Conservation (phyloP, 208 protist species). For the Trypanosomatidae sp. region DNA sequence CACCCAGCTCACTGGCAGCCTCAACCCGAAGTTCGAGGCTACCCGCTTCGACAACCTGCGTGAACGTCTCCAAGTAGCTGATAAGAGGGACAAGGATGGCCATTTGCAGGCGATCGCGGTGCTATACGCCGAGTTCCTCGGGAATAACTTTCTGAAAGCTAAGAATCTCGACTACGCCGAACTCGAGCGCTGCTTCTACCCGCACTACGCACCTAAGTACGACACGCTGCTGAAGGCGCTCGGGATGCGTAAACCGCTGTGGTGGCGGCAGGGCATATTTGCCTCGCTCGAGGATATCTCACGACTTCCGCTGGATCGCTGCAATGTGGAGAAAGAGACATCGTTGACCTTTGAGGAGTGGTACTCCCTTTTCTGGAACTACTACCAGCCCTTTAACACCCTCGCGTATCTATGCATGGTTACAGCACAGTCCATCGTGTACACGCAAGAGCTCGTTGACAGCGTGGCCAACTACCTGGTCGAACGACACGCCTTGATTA, state of each 20-base stretch:
- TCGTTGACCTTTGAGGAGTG: conserved; percentile 81
- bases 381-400: conserved; percentile 79
- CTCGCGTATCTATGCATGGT: conserved; percentile 80
- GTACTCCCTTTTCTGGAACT: conserved; percentile 91
- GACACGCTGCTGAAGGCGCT: conserved; percentile 48
- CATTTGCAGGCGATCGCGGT: conserved; percentile 82
- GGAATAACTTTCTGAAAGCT: conserved; percentile 65
- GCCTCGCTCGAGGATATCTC: conserved; percentile 82
- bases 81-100: conserved; percentile 71
- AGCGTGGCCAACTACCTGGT: conserved; percentile 75
- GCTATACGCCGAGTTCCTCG: conserved; percentile 80
- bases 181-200: conserved; percentile 85
- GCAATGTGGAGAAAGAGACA: conserved; percentile 59
- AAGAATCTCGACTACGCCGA: conserved; percentile 65
- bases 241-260: conserved; percentile 58
- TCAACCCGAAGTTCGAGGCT: conserved; percentile 79
- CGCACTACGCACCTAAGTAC: conserved; percentile 66
- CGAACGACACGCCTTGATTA: conserved; percentile 68
- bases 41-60: conserved; percentile 80
- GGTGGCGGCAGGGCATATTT: conserved; percentile 74
- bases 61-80: conserved; percentile 64
- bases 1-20: conserved; percentile 56
- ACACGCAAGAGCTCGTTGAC: conserved; percentile 75
- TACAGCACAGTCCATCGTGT: conserved; percentile 70
- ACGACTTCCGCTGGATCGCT: conserved; percentile 76